A percentile compares a stretch with the other conserved stretches of the same genome.
These are phyloP conservation scores for Dendrothele bispora DNA, from an alignment of 768 basidiomycete genomes.

Conservation along the genomic window DNA sequence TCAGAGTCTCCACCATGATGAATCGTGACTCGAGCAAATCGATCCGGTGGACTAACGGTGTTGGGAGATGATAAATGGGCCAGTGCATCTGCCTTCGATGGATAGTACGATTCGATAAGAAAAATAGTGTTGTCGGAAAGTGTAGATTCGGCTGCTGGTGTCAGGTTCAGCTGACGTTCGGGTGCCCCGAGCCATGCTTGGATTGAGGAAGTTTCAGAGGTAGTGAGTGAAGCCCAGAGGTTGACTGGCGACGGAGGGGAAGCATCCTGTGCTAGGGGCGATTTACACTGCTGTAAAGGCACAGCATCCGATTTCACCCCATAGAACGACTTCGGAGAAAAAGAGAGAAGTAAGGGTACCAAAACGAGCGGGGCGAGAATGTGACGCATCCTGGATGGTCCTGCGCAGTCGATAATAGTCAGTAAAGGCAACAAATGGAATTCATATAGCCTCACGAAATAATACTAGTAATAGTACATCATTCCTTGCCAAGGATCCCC, in stretches of 20 bases:
- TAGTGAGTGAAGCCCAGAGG: constrained; percentile 50
- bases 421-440: too few species aligned
- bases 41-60: constrained; percentile 25
- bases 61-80: constrained; percentile 40
- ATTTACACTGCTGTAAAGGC: constrained; percentile 31
- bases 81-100: constrained; percentile 47
- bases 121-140: constrained; percentile 51
- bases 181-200: constrained; percentile 45
- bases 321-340: too few species aligned
- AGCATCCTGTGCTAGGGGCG: constrained; percentile 30
- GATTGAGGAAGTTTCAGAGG: constrained; percentile 43
- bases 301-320: neutral
- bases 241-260: constrained; percentile 44
- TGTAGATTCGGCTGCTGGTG: constrained; percentile 20
- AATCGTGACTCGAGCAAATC: constrained; percentile 50
- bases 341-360: too few species aligned
- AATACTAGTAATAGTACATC: too few species aligned
- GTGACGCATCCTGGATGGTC: too few species aligned
- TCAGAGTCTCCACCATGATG: constrained; percentile 43
- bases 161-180: constrained; percentile 48
- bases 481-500: too few species aligned
- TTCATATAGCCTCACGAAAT: too few species aligned
- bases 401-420: too few species aligned
- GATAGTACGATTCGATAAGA: constrained; percentile 49
- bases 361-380: too few species aligned